Conservation (phyloP, 345 rosid genomes). For the Rubroshorea leprosula region DNA sequence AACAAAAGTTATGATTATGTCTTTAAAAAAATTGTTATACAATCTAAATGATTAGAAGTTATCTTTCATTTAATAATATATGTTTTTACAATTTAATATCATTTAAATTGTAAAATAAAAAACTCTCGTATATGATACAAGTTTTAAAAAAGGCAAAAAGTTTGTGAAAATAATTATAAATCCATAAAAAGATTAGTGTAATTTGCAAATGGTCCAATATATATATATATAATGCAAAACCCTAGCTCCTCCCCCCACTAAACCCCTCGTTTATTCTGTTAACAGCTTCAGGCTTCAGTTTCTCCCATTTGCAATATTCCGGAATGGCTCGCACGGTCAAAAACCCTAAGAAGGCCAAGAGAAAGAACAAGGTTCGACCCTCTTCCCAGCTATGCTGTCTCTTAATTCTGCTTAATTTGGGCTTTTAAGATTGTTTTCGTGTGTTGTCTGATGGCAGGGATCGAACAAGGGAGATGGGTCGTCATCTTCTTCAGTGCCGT, state of each 20-base stretch:
- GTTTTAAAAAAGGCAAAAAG: too few relatives aligned
- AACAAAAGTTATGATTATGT: too few relatives aligned
- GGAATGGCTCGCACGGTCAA: slow-evolving; percentile 64
- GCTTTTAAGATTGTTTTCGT: slow-evolving; percentile 5
- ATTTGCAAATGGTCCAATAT: too few relatives aligned
- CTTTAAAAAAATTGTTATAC: too few relatives aligned
- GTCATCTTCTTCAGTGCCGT: slow-evolving; percentile 48
- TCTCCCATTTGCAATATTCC: neutral
- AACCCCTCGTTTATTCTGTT: neutral
- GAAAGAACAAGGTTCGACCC: slow-evolving; percentile 62
- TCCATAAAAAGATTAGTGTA: too few relatives aligned
- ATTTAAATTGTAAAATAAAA: too few relatives aligned
- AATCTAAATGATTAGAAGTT: too few relatives aligned
- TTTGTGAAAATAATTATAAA: too few relatives aligned
- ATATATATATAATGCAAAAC: slow-evolving; percentile 13
- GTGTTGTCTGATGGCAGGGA: slow-evolving; percentile 23
- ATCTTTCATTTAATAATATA: too few relatives aligned
- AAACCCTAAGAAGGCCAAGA: slow-evolving; percentile 72
- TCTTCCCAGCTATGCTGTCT: neutral
- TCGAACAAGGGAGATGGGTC: slow-evolving; percentile 53
- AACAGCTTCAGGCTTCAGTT: neutral
- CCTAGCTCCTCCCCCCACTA: slow-evolving; percentile 13
- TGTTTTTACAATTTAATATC: too few relatives aligned
- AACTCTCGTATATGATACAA: too few relatives aligned
- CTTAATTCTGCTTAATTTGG: neutral